Evolutionary conservation across 371 early-diverging fungal species (phyloP), one percentile per base, ranked within the genome.

Genomic region (Mortierella sp.): DNA sequence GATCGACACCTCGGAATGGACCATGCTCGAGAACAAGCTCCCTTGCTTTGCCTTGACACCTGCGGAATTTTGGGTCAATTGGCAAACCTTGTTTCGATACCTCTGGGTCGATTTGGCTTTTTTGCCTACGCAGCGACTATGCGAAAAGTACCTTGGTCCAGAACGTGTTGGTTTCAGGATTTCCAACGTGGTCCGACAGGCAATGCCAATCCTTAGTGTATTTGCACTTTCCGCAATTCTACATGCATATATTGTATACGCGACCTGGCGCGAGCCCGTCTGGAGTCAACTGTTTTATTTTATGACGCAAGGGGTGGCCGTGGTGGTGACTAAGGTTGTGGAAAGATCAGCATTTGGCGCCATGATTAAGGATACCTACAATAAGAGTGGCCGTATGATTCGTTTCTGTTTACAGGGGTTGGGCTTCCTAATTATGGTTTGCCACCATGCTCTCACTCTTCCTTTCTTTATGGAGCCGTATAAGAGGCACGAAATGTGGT

Each of bases 71-170:
- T 81, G 81, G 81, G 38, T 40, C 57, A 67, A 65, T 28, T 81
- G 81, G 81, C 81, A 81, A 21, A 71, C 75, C 1, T 63, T 81
- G 22, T 81, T 81, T 47, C 71, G 76, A 19, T 75, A 75, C 21
- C 62, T 81, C 0, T 81, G 81, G 81, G 76, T 81, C 21, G 81
- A 81, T 60, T 41, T 81, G 11, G 81, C 72, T 1, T 72, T 69
- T 41, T 28, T 71, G 15, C 81, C 81, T 4, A 57, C 65, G 16
- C 60, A 65, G n/a, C 65, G 70, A 2, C 48, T 58, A 8, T 72
- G 68, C 60, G 47, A 65, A 43, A 41, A 43, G 32, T 22, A 68
- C 28, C 15, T 74, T 15, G 55, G 67, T 3, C 67, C 63, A 2
- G 62, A 67, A 16, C 70, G 65, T 4, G 60, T 74, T 6, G 79